Base-by-base conservation (phyloP, 2,329 filamentous ascomycete species). In the Hymenoscyphus albidus region DNA sequence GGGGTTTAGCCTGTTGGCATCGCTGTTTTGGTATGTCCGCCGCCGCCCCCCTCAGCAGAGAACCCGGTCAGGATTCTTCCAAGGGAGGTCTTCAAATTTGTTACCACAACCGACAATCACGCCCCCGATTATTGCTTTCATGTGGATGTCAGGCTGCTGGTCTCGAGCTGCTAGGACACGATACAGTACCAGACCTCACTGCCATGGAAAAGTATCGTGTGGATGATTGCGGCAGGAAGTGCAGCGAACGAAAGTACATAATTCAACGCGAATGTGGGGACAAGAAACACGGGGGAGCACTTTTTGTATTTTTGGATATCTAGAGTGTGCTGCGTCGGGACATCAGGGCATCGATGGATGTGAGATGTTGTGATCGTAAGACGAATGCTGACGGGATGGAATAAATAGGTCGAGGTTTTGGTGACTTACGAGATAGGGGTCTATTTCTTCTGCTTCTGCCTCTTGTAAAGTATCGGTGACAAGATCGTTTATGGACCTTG, bases 211-310 rank as follows among this genome's bases (percentile, higher is more conserved):
- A 92, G 77, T 65, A 80, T 85, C 0, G 86, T 89, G 70, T 91
- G 85, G 0, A 90, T 82, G 32, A 92, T 77, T 1, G 91, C 81
- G 0, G 88, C 84, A 0, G 89, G 80, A 51, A 92, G 89, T 61
- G 88, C 83, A 3, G 89, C 89, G 72, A 92, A 92, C 0, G 87
- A 89, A 1, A 92, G 77, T 0, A 88, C 89, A 70, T 92, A 92
- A 0, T 83, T 81, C 64, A 92, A 77, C 67, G 87, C 83, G 73
- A 91, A 92, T 0, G 88, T 89, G 0, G 88, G 91, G 65, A 88
- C 89, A 56, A 92, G 80, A 70, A 88, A 90, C 3, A 89, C 83
- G 72, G 91, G 92, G 0, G 88, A 89, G 0, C 89, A 91, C 67
- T 88, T 79, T 69, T 86, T 78, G 75, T 92, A 92, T 3, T 85